Evolutionary conservation across 2,329 filamentous ascomycete species (phyloP).

Genomic region (Fusarium sp.): DNA sequence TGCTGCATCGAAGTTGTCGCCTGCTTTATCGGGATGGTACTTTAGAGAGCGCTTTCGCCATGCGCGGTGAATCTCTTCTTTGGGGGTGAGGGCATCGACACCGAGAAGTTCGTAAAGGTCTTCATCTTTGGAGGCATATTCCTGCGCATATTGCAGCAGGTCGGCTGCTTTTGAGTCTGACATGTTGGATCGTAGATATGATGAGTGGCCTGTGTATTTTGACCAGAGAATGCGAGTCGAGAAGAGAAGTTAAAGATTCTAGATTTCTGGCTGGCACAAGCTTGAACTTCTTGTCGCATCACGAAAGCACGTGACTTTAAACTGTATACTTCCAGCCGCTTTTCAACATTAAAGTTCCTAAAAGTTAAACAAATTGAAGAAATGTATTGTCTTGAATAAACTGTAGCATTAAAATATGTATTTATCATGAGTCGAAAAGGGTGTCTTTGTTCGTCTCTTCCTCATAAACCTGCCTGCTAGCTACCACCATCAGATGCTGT

Average conservation of each 20-base stretch:
- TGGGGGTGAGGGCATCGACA: constrained; percentile 71
- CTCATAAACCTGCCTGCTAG: not conserved
- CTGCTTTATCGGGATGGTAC: constrained; percentile 93
- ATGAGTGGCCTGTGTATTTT: not conserved
- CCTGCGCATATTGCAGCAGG: constrained; percentile 64
- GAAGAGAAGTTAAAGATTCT: not conserved
- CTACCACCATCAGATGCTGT: not conserved
- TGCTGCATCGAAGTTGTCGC: constrained; percentile 77
- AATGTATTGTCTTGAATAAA: no score
- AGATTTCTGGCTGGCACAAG: not conserved
- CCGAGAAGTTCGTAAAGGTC: constrained; percentile 85
- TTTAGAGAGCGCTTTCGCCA: constrained; percentile 89
- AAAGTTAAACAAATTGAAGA: not conserved
- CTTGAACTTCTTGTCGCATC: constrained; percentile 25
- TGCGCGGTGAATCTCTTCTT: constrained; percentile 82
- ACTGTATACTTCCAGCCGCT: not conserved
- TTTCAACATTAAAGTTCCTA: not conserved
- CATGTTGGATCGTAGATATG: constrained; percentile 43
- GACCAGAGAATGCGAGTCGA: not conserved
- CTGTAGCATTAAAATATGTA: not conserved
- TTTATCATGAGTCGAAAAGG: not conserved
- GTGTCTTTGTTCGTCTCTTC: not conserved
- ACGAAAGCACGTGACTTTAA: constrained; percentile 33
- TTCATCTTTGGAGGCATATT: constrained; percentile 69
- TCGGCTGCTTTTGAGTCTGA: constrained; percentile 57